Evolutionary conservation across 805 yeast species (phyloP).

Genomic region (Priceomyces carsonii): DNA sequence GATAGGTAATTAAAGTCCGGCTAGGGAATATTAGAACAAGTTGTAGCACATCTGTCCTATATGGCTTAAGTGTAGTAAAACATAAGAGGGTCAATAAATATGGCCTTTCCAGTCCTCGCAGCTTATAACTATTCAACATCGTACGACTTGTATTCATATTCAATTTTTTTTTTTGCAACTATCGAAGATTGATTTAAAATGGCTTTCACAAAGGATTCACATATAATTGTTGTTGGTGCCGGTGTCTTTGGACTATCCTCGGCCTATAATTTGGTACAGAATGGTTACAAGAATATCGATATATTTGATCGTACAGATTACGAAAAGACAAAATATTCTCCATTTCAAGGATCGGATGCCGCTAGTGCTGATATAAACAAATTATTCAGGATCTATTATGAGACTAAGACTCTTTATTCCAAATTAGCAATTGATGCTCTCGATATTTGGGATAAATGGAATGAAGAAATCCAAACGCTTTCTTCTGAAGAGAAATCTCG

Average conservation of each 20-base stretch:
- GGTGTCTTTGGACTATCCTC: constrained; percentile 57
- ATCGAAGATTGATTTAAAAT: too few relatives aligned
- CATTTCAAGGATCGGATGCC: constrained; percentile 33
- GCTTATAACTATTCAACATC: too few relatives aligned
- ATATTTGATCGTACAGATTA: constrained; percentile 35
- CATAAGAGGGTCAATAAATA: too few relatives aligned
- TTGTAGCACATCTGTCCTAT: too few relatives aligned
- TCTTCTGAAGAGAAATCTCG: constrained; percentile 21
- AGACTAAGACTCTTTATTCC: constrained; percentile 33
- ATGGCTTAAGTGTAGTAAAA: too few relatives aligned
- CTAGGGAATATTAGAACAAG: too few relatives aligned
- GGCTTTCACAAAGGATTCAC: constrained; percentile 13
- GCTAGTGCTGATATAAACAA: constrained; percentile 44
- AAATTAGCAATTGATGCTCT: constrained; percentile 18
- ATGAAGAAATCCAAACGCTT: constrained; percentile 16
- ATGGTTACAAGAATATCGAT: constrained; percentile 36
- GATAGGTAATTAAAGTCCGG: too few relatives aligned
- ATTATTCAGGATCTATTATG: constrained; percentile 38
- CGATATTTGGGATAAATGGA: constrained; percentile 20
- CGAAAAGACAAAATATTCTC: constrained; percentile 26
- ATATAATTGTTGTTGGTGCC: constrained; percentile 46
- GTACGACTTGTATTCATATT: too few relatives aligned
- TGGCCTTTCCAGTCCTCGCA: too few relatives aligned
- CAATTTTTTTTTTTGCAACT: too few relatives aligned
- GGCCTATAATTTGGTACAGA: constrained; percentile 41